Evolutionary conservation across 2,329 filamentous ascomycete species (phyloP), one percentile per base, ranked within the genome.

Genomic region (Xylariaceae sp.): DNA sequence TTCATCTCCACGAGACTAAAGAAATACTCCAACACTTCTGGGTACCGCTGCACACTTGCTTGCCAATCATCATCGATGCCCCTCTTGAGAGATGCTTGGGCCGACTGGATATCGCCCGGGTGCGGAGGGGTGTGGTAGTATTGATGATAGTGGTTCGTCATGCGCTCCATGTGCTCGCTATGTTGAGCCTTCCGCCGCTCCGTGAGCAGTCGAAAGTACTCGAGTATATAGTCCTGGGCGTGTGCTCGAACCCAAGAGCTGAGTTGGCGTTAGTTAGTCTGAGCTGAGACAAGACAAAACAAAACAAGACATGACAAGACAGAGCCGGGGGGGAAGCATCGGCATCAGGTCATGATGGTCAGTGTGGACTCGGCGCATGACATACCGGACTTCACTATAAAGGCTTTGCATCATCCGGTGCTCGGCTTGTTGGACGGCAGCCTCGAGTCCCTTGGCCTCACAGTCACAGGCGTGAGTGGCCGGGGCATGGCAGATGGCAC

Each of bases 31-130:
- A 93, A 77, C n/a, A 92, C 86, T 70, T 92, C 88, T 3, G 89
- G 89, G 67, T 92, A 93, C 57, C 86, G 82, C 67, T 90, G 83
- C 45, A 92, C 88, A 52, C 86, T 88, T 35, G 83, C 80, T 67
- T 87, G 83, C 89, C 89, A 93, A 75, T 92, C 89, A 62, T 89
- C 86, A 67, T 92, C 88, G 67, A 92, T 88, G 62, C 88, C 88
- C 53, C 84, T 81, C 74, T 90, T 90, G 62, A 90, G 78, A 53
- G 81, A 79, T 13, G 79, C 79, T 68, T 90, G 82, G 23, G 87
- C 88, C 58, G 82, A 80, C 45, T 80, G 77, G 55, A 91, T 81
- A 69, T 90, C 82, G 64, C 75, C 79, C 30, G 83, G 84, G 62
- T 87, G 82, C 30, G 84, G 84, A 23, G 78, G 78, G 1, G 78